Conservation (phyloP, 345 rosid species). For the Firmiana major region DNA sequence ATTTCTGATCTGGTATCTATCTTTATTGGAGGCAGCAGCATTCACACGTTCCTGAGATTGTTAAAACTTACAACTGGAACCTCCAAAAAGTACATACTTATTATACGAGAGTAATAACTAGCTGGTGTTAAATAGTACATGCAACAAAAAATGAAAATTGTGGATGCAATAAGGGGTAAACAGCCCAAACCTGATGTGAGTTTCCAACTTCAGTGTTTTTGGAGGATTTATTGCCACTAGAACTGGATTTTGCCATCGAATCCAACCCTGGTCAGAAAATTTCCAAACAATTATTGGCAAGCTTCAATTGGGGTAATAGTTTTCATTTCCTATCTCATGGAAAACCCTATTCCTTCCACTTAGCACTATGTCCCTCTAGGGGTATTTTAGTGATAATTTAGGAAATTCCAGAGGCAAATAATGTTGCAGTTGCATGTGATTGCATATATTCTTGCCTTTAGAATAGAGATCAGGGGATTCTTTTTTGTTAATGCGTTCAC, state of each 20-base stretch:
- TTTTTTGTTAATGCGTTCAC: slow-evolving; percentile 6
- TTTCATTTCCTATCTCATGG: not conserved
- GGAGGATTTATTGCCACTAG: slow-evolving; percentile 14
- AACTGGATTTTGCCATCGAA: slow-evolving; percentile 28
- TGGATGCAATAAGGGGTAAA: not conserved
- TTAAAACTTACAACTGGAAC: not conserved
- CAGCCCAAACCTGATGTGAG: slow-evolving; percentile 28
- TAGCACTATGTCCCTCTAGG: not conserved
- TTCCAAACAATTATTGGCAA: not conserved
- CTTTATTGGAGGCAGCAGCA: not conserved
- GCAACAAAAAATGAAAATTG: not conserved
- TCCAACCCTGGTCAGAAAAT: not conserved
- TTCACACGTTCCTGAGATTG: not conserved
- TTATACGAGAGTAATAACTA: not conserved
- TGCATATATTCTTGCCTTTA: slow-evolving; percentile 23
- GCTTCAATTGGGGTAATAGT: not conserved
- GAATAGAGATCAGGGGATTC: slow-evolving; percentile 15
- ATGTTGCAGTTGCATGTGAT: not conserved
- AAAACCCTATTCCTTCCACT: not conserved
- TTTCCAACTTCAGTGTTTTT: slow-evolving; percentile 20
- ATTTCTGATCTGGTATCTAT: not conserved
- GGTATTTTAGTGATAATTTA: not conserved
- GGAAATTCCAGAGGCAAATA: not conserved
- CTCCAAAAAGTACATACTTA: not conserved
- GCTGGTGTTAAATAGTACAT: not conserved